phyloP scores from a whole-genome alignment of 2,329 filamentous ascomycete species.

The Fusarium irregulare region DNA sequence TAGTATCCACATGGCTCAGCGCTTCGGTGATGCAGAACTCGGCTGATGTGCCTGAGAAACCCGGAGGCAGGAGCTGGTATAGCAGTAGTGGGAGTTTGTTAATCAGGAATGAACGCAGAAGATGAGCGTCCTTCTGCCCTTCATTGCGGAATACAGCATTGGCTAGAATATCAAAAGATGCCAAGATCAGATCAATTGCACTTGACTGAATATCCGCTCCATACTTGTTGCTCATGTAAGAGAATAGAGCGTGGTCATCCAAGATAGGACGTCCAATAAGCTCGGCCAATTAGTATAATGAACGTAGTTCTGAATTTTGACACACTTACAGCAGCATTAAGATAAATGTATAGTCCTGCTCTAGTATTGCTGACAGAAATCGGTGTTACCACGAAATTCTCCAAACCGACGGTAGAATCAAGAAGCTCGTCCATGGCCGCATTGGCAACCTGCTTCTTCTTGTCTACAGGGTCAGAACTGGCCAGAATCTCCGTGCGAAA shows the following conservation, averaged over 20 bases:
- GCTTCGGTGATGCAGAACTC: constrained; percentile 78
- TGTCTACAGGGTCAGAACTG: constrained; percentile 64
- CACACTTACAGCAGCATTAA: constrained; percentile 78
- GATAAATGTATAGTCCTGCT: constrained; percentile 85
- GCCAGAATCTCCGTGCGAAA: constrained; percentile 69
- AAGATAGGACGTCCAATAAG: constrained; percentile 84
- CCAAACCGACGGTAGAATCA: constrained; percentile 66
- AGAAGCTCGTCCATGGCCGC: constrained; percentile 67
- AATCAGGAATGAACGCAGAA: constrained; percentile 88
- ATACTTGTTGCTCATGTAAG: constrained; percentile 86
- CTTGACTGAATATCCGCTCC: constrained; percentile 82
- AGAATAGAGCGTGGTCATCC: constrained; percentile 82
- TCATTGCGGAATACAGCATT: constrained; percentile 81
- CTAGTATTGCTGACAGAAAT: constrained; percentile 79
- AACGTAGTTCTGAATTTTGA: accelerated
- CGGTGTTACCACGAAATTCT: constrained; percentile 69
- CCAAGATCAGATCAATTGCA: constrained; percentile 84
- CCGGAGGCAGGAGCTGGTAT: constrained; percentile 67
- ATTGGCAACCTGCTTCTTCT: constrained; percentile 62
- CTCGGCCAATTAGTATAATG: constrained; percentile 55
- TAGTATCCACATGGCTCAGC: constrained; percentile 83
- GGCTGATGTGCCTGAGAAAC: constrained; percentile 78
- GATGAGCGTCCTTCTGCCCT: constrained; percentile 69
- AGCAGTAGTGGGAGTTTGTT: constrained; percentile 70
- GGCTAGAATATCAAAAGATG: constrained; percentile 88